Conservation (phyloP, 2,329 filamentous ascomycete genomes). For the Didymella sp. region DNA sequence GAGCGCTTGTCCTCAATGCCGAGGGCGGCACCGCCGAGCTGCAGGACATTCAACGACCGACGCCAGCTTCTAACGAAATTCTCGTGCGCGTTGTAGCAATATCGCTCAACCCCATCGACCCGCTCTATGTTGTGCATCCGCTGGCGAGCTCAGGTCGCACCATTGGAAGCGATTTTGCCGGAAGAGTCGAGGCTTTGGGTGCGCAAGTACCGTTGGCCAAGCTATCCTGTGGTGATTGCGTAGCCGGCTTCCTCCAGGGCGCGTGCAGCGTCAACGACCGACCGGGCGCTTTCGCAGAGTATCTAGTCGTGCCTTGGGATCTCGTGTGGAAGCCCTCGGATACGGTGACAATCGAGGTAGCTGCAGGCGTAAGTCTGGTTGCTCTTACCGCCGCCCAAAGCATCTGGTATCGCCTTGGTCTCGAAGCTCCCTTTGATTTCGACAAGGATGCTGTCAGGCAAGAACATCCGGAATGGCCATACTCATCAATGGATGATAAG, state of each 20-base stretch:
- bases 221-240: constrained; percentile 39
- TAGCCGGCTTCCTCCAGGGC: constrained; percentile 55
- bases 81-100: background rate
- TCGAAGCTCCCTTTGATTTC: constrained; percentile 47
- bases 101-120: background rate
- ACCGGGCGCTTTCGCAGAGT: constrained; percentile 57
- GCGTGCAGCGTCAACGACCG: constrained; percentile 53
- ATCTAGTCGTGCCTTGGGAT: constrained; percentile 45
- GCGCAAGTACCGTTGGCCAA: constrained; percentile 17
- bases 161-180: background rate
- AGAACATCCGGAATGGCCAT: constrained; percentile 23
- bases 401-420: constrained; percentile 49
- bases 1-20: background rate
- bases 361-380: constrained; percentile 52
- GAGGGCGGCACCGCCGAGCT: background rate
- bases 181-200: constrained; percentile 5
- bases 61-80: background rate
- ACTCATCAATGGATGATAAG: background rate
- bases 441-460: constrained; percentile 14
- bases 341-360: constrained; percentile 45
- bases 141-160: background rate
- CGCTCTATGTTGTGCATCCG: background rate
- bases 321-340: constrained; percentile 51
- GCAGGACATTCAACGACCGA: background rate
- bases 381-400: constrained; percentile 55